Conservation (phyloP, 352 stramenopile genomes). For the Pythium grandisporangium region DNA sequence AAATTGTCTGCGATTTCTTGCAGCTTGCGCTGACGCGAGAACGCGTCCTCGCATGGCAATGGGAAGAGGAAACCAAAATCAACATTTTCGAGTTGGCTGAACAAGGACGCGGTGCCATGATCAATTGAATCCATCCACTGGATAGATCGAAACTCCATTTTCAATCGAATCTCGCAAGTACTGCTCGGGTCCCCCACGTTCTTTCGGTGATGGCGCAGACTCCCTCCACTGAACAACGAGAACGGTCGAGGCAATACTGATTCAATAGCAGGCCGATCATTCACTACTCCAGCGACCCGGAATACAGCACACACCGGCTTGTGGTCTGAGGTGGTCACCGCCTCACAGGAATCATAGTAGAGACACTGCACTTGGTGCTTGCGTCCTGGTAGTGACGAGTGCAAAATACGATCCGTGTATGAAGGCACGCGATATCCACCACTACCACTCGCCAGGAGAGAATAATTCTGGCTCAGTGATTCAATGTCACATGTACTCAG, state of each 20-base stretch:
- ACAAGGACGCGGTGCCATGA: constrained; percentile 19
- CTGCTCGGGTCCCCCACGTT: constrained; percentile 36
- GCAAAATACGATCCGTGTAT: constrained; percentile 87
- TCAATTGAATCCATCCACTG: constrained; percentile 61
- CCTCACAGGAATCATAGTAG: constrained; percentile 73
- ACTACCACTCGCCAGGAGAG: constrained; percentile 39
- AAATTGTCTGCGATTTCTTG: constrained; percentile 67
- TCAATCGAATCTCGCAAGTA: constrained; percentile 46
- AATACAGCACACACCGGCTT: constrained; percentile 72
- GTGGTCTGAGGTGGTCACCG: constrained; percentile 70
- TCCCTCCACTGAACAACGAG: constrained; percentile 2
- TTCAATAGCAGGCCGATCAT: constrained; percentile 1
- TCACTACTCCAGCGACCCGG: constrained; percentile 15
- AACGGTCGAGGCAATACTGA: not conserved
- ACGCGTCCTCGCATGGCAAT: constrained; percentile 72
- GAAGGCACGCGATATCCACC: constrained; percentile 71
- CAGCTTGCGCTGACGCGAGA: constrained; percentile 70
- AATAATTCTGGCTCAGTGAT: constrained; percentile 51
- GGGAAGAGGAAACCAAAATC: constrained; percentile 73
- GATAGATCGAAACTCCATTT: constrained; percentile 61
- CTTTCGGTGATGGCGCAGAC: constrained; percentile 54
- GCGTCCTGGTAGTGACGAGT: constrained; percentile 57
- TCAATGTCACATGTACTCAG: constrained; percentile 20
- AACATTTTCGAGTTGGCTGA: constrained; percentile 56
- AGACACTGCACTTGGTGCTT: constrained; percentile 44